Base-by-base conservation (phyloP, 2,329 filamentous ascomycete genomes). In the Phialocephala sp. region DNA sequence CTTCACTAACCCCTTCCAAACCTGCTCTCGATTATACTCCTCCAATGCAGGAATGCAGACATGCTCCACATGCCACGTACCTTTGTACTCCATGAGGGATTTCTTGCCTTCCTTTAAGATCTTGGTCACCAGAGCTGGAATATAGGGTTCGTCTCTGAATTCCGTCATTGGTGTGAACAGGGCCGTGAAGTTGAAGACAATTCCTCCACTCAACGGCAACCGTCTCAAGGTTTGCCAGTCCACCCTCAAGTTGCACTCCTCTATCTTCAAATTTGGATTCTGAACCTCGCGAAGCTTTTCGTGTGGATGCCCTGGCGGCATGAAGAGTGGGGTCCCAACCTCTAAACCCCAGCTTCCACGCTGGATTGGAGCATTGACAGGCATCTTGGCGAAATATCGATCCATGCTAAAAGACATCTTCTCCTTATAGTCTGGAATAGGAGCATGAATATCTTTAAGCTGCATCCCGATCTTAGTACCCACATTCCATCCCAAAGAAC, bases 331-430 rank as follows among this genome's bases (percentile, higher is more conserved):
- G 45, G 88, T 79, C 47, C 89, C 90, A 43, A 93, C 82, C 75
- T 95, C 92, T 0, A 97, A 81, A 4, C 90, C 91, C 93, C 93
- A 97, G 1, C 91, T 93, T 3, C 91, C 92, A 59, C 93, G 87
- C 77, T 95, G 92, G 62, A 96, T 95, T 1, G 92, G 88, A 68
- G 87, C 87, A 68, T 89, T 85, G 0, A 89, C 85, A 0, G 91
- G 86, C 80, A 93, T 87, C 74, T 92, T 94, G 36, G 89, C 86
- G 74, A 97, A 96, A 77, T 79, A 92, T 86, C 91, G 84, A 73
- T 96, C 92, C 90, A 97, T 94, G 47, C 90, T 93, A 69, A 93
- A 91, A 43, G 90, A 86, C 90, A 96, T 93, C 80, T 94, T 96
- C 76, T 92, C 89, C 70, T 91, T 91, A 76, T 94, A 96, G 72